Base-by-base conservation (phyloP, 257 asterid species). In the Osmanthus fragrans region DNA sequence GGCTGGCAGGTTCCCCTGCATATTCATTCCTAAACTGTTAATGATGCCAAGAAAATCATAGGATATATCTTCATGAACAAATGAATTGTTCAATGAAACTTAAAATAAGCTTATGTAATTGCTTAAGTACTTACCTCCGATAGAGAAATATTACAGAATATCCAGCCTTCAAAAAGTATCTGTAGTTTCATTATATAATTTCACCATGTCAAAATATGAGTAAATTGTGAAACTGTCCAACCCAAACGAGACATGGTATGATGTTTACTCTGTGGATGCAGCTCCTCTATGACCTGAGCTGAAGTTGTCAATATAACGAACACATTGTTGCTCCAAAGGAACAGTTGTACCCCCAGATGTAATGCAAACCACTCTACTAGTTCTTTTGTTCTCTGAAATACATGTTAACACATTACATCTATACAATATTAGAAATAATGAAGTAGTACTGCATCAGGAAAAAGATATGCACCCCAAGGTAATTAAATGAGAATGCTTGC, bases 291-390 rank as follows among this genome's bases (percentile, higher is more conserved):
- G 96, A 76, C 99, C 98, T 36, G 98, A 95, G 92, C 97, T 89
- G 84, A 95, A 95, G 81, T 95, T 95, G 87, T 95, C 98, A 65
- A 95, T 93, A 76, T 84, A 95, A 73, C 99, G 98, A 77, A 95
- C 99, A 82, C 96, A 90, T n/a, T 91, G 86, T 70, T 83, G 92
- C 78, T 95, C 99, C 85, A 95, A 84, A 79, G 99, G 99, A 82
- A 95, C 99, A 12, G 97, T 90, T 75, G 99, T 95, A 70, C 99
- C 97, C 72, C 99, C 99, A 75, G 98, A 91, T 81, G 99, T 93
- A 81, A 95, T 92, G 77, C 96, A 93, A 37, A 92, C 99, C 69
- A 93, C 89, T 85, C 94, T 88, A 6, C 73, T 65, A 76, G 78
- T 65, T 51, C 79, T 82, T 82, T 84, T 90, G 71, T 73, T 76